These are phyloP conservation scores for Nakazawaea ishiwadae DNA, from an alignment of 805 yeast genomes.

Conservation along the genomic window DNA sequence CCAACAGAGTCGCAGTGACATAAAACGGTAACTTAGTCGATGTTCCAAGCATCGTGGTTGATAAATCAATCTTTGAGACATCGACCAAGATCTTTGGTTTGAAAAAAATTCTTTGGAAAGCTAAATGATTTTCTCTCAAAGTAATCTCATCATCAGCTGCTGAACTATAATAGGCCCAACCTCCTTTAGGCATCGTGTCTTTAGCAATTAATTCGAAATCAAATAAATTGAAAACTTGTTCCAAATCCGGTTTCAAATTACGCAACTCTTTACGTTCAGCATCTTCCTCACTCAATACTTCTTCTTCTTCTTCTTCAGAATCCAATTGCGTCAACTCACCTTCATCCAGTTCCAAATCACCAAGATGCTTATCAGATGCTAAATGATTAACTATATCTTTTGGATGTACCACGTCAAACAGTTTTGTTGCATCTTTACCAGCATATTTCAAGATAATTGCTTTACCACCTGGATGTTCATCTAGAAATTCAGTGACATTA, in stretches of 20 bases:
- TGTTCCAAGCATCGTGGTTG: constrained; percentile 74
- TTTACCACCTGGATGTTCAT: constrained; percentile 50
- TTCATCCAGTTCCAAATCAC: constrained; percentile 10
- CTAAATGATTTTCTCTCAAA: constrained; percentile 83
- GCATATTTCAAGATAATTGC: constrained; percentile 38
- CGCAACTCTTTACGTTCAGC: constrained; percentile 37
- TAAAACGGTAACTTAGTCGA: constrained; percentile 75
- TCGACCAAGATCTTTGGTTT: constrained; percentile 80
- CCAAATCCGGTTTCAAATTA: constrained; percentile 56
- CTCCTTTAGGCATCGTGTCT: constrained; percentile 67
- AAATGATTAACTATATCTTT: constrained; percentile 13
- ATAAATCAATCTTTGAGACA: constrained; percentile 65
- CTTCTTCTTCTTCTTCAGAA: constrained; percentile 31
- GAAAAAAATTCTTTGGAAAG: constrained; percentile 84
- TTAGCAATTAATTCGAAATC: constrained; percentile 89
- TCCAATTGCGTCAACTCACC: constrained; percentile 10
- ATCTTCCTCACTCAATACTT: constrained; percentile 20
- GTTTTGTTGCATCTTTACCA: constrained; percentile 44
- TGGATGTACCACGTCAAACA: constrained; percentile 14
- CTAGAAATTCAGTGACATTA: constrained; percentile 60
- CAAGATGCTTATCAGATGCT: constrained; percentile 11
- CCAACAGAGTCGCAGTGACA: constrained; percentile 88
- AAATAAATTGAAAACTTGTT: constrained; percentile 66
- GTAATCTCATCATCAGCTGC: constrained; percentile 94
- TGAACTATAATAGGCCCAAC: constrained; percentile 91